A percentile compares a stretch with the other conserved stretches of the same genome.
Evolutionary conservation across 805 yeast species (phyloP).

Genomic region (Metschnikowia aberdeeniae): DNA sequence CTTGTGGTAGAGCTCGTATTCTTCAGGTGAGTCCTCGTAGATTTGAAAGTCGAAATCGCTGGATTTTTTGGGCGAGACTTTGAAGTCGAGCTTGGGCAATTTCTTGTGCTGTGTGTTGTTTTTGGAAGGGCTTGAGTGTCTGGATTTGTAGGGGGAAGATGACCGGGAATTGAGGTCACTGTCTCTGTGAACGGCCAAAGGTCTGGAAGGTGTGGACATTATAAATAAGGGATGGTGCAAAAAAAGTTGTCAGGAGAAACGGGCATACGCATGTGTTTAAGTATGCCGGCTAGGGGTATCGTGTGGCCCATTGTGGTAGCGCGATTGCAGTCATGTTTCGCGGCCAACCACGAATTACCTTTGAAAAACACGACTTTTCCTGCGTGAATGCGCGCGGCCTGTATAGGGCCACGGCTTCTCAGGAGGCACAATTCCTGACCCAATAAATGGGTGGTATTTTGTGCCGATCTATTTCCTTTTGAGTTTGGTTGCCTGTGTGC

Average conservation of each 20-base stretch:
- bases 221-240: background rate
- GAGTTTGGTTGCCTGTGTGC: too few relatives aligned
- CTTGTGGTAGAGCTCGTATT: constrained; percentile 12
- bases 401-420: background rate
- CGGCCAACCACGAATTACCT: constrained; percentile 3
- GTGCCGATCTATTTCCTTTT: too few relatives aligned
- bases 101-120: constrained; percentile 10
- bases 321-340: constrained; percentile 2
- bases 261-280: background rate
- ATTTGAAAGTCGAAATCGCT: constrained; percentile 12
- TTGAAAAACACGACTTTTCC: constrained; percentile 3
- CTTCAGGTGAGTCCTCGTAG: constrained; percentile 17
- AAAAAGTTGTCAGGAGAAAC: background rate
- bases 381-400: constrained; percentile 2
- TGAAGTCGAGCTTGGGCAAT: constrained; percentile 11
- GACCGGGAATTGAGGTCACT: constrained; percentile 15
- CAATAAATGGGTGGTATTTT: too few relatives aligned
- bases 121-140: constrained; percentile 12
- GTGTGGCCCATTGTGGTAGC: background rate
- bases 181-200: constrained; percentile 16
- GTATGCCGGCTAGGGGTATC: constrained; percentile 1
- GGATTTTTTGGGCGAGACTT: constrained; percentile 4
- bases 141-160: constrained; percentile 15
- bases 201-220: constrained; percentile 15
- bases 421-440: background rate